Conservation (phyloP, 371 early-diverging fungal species). For the Funneliformis caledonium region DNA sequence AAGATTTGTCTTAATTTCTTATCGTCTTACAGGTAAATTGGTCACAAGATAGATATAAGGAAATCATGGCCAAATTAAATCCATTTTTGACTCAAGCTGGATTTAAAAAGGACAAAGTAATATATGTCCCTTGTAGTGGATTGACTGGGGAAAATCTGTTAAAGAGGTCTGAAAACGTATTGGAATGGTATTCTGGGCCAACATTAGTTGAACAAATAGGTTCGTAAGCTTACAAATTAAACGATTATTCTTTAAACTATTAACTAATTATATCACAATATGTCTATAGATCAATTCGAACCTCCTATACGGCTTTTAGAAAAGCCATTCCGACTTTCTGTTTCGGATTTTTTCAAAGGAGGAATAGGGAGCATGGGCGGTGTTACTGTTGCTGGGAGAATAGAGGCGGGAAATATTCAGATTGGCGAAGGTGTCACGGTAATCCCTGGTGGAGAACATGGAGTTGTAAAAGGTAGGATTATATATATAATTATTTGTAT, state of each 20-base stretch:
- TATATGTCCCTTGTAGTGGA: constrained; percentile 89
- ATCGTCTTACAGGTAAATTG: constrained; percentile 61
- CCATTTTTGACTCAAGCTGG: constrained; percentile 75
- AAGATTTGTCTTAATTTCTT: not conserved
- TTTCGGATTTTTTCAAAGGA: constrained; percentile 88
- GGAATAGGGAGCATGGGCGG: constrained; percentile 67
- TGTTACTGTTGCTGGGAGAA: constrained; percentile 83
- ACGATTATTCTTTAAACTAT: constrained; percentile 24
- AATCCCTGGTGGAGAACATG: constrained; percentile 82
- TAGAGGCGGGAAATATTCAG: constrained; percentile 86
- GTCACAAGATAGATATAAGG: constrained; percentile 75
- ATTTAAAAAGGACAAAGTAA: constrained; percentile 70
- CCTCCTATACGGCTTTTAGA: constrained; percentile 77
- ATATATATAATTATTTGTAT: not conserved
- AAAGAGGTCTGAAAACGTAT: constrained; percentile 48
- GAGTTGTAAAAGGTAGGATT: constrained; percentile 72
- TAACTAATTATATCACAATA: constrained; percentile 45
- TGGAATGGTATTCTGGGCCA: constrained; percentile 74
- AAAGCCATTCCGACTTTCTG: constrained; percentile 81
- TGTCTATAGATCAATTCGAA: constrained; percentile 68
- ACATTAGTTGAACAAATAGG: constrained; percentile 69
- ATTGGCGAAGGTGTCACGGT: constrained; percentile 82
- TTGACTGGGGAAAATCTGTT: constrained; percentile 85
- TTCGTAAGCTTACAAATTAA: constrained; percentile 36
- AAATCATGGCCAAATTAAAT: constrained; percentile 68